Conservation (phyloP, 1,284 basidiomycete species). For the Inonotus hispidus region DNA sequence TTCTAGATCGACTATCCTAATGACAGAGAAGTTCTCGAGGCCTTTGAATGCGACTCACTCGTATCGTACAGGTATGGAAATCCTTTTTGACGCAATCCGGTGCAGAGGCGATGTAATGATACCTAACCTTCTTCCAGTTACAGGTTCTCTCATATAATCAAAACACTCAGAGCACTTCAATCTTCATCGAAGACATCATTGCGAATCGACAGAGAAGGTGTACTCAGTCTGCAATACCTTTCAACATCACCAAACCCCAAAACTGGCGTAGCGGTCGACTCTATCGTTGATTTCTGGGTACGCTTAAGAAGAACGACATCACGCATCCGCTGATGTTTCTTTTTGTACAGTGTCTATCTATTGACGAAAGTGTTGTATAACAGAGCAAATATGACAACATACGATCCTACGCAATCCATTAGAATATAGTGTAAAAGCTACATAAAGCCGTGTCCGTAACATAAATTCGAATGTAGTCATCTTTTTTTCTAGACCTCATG, state of each 20-base stretch:
- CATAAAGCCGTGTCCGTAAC: neutral
- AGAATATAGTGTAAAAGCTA: neutral
- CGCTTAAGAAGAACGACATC: conserved; percentile 27
- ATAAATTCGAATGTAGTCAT: neutral
- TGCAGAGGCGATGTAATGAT: neutral
- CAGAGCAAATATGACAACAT: neutral
- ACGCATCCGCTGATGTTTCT: neutral
- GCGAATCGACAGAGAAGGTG: conserved; percentile 73
- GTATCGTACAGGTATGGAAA: conserved; percentile 67
- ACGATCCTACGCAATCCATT: neutral
- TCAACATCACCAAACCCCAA: conserved; percentile 60
- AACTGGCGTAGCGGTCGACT: conserved; percentile 42
- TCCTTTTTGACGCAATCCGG: neutral
- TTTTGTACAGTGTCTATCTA: conserved; percentile 13
- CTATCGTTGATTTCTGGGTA: conserved; percentile 83
- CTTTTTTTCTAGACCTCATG: neutral
- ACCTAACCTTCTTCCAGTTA: conserved; percentile 49
- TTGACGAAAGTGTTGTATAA: conserved; percentile 7
- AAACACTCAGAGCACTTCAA: conserved; percentile 68
- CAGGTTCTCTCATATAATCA: conserved; percentile 66
- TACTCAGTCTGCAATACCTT: conserved; percentile 82
- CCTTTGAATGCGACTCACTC: conserved; percentile 68
- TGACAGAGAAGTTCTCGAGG: conserved; percentile 83
- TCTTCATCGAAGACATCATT: conserved; percentile 82
- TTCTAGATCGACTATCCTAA: conserved; percentile 88